Conservation (phyloP, 371 early-diverging fungal species). For the Mortierella sp. region DNA sequence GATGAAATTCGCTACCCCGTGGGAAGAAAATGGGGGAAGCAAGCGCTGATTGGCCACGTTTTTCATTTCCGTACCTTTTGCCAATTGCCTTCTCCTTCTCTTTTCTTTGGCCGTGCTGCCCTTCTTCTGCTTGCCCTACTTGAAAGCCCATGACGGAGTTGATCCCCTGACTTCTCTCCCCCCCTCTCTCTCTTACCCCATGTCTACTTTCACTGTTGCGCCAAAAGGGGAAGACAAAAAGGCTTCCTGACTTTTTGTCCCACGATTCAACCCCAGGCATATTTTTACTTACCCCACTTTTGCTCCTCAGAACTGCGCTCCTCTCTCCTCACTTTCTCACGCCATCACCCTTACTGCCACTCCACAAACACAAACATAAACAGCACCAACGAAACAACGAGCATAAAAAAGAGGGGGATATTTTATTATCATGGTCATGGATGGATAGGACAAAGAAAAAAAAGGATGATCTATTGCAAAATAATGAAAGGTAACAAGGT, state of each 20-base stretch:
- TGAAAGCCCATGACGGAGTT: background rate
- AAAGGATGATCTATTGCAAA: slow-evolving; percentile 7
- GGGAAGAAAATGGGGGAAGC: slow-evolving; percentile 40
- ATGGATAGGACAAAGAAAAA: background rate
- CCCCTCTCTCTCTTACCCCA: background rate
- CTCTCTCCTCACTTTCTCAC: background rate
- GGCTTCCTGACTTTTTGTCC: background rate
- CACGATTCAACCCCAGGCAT: slow-evolving; percentile 7
- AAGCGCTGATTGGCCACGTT: slow-evolving; percentile 19
- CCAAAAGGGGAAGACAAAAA: background rate
- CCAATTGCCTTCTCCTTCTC: background rate
- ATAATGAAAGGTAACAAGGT: slow-evolving; percentile 2
- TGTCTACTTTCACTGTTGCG: background rate
- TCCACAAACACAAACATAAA: background rate
- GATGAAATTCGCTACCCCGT: slow-evolving; percentile 21
- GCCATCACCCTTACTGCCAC: background rate
- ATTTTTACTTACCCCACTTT: background rate
- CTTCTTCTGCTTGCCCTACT: background rate
- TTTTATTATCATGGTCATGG: slow-evolving; percentile 13
- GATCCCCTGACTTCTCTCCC: background rate
- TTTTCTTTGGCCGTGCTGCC: background rate
- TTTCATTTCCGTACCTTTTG: background rate
- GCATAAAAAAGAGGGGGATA: background rate
- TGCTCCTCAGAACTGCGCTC: background rate
- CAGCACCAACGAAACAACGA: background rate